Conservation (phyloP, 73 alveolate species). For the Uronychia setigera region DNA sequence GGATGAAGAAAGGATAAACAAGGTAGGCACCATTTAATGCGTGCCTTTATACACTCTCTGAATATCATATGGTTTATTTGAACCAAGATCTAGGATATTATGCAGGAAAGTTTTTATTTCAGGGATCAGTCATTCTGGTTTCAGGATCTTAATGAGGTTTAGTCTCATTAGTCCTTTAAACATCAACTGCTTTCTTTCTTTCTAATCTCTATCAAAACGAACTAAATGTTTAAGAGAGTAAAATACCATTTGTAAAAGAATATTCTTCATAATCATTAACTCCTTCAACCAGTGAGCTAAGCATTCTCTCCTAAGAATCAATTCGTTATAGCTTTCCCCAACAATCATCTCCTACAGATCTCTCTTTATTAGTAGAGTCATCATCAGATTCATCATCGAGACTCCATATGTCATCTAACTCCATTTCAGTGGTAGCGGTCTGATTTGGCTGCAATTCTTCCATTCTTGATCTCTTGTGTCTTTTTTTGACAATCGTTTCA, state of each 20-base stretch:
- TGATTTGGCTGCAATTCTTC: neutral
- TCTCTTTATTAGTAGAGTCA: neutral
- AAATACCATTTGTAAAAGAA: neutral
- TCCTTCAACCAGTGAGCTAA: constrained; percentile 40
- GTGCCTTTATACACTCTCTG: constrained; percentile 23
- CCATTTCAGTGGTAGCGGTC: neutral
- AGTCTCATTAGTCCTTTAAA: constrained; percentile 23
- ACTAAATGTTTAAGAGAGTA: constrained; percentile 10
- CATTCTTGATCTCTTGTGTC: neutral
- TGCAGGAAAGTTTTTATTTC: constrained; percentile 39
- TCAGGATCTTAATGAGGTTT: constrained; percentile 32
- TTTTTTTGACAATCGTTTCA: neutral
- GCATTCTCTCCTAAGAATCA: constrained; percentile 12
- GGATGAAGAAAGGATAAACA: constrained; percentile 39
- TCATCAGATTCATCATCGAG: constrained; percentile 32
- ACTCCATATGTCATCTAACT: constrained; percentile 16
- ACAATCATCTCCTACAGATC: neutral
- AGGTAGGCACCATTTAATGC: constrained; percentile 5
- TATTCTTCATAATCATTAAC: constrained; percentile 46
- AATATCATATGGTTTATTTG: constrained; percentile 40
- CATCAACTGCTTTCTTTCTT: constrained; percentile 13
- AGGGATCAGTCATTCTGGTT: constrained; percentile 41
- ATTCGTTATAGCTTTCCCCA: neutral
- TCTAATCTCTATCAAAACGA: constrained; percentile 33
- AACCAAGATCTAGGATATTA: constrained; percentile 24